phyloP scores from a whole-genome alignment of 176 grass and related monocot species.

The Oryza australiensis region DNA sequence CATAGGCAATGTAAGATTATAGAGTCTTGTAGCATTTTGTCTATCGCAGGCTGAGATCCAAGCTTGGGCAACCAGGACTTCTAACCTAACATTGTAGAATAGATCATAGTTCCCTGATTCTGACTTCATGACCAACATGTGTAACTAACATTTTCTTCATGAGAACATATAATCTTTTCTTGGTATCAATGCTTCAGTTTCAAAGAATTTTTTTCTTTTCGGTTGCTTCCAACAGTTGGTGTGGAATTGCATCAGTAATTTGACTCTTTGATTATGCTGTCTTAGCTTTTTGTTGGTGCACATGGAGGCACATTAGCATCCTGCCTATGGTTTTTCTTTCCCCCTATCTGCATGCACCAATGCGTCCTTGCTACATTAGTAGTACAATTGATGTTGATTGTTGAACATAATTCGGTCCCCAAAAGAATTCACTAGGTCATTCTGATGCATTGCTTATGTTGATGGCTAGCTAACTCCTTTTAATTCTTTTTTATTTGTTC shows the following conservation, averaged over 20 bases:
- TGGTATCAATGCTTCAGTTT: neutral
- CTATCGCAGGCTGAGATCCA: conserved; percentile 22
- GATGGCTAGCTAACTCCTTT: conserved; percentile 3
- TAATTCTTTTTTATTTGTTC: neutral
- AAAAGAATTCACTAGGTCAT: conserved; percentile 24
- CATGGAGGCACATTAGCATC: conserved; percentile 13
- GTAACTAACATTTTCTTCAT: conserved; percentile 10
- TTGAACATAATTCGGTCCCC: conserved; percentile 41
- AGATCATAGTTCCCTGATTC: conserved; percentile 32
- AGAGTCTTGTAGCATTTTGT: neutral
- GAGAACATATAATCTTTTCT: conserved; percentile 2
- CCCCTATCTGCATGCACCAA: conserved; percentile 1
- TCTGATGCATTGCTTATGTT: conserved; percentile 19
- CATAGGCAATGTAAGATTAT: neutral
- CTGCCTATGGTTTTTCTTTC: neutral
- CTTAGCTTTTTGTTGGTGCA: neutral
- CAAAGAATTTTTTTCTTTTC: neutral
- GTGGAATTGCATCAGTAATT: neutral
- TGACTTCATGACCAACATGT: conserved; percentile 10
- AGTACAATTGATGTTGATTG: conserved; percentile 30
- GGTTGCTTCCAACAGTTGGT: neutral
- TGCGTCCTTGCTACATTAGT: neutral
- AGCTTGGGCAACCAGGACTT: conserved; percentile 4
- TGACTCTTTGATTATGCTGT: neutral
- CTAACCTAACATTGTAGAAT: conserved; percentile 39